A percentile compares a stretch with the other conserved stretches of the same genome.
phyloP scores from a whole-genome alignment of 257 asterid genomes.

The Parsonsia alboflavescens region DNA sequence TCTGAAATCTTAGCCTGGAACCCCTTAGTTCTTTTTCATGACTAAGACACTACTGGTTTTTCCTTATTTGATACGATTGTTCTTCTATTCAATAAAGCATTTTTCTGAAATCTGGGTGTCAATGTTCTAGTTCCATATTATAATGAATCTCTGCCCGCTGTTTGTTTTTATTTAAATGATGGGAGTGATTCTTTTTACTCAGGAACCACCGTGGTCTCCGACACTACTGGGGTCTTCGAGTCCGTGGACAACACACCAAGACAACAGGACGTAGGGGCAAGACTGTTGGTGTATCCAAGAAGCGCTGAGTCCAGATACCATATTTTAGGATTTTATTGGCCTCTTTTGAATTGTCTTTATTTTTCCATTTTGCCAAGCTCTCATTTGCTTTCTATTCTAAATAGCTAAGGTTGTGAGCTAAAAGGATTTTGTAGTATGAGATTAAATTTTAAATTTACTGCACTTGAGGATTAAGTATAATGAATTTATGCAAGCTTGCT shows the following conservation, averaged over 20 bases:
- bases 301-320: slow-evolving; percentile 38
- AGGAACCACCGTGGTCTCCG: slow-evolving; percentile 95
- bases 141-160: background rate
- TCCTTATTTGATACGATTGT: background rate
- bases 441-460: background rate
- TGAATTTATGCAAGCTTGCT: background rate
- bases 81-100: background rate
- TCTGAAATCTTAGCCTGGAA: background rate
- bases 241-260: slow-evolving; percentile 95
- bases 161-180: background rate
- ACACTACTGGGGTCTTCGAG: slow-evolving; percentile 92
- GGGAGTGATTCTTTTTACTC: background rate
- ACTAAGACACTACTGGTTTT: background rate
- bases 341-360: background rate
- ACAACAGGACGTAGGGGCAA: slow-evolving; percentile 95
- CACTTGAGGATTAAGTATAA: background rate
- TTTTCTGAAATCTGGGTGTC: background rate
- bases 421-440: background rate
- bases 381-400: background rate
- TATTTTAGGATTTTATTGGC: background rate
- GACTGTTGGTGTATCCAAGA: slow-evolving; percentile 96
- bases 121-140: background rate
- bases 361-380: background rate
- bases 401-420: background rate
- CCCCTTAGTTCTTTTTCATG: background rate